Conservation (phyloP, 768 basidiomycete species). For the Tylopilus rubrobrunneus region DNA sequence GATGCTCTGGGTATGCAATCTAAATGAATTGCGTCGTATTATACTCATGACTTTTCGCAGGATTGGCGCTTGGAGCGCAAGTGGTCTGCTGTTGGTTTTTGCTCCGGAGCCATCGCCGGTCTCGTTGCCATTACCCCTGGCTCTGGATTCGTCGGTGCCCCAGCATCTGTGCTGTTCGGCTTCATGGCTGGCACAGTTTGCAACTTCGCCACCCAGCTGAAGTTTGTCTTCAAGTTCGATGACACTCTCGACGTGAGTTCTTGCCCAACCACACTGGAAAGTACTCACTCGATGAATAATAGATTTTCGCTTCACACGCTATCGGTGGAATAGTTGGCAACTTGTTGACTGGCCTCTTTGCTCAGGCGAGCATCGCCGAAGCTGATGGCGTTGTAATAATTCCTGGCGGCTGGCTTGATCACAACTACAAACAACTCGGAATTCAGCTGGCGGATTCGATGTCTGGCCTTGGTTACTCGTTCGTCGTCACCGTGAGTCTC, state of each 20-base stretch:
- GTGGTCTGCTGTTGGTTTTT: slow-evolving; percentile 93
- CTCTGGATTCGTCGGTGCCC: slow-evolving; percentile 76
- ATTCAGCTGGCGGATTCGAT: slow-evolving; percentile 78
- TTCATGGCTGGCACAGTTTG: slow-evolving; percentile 78
- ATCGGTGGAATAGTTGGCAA: slow-evolving; percentile 80
- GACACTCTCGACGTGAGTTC: slow-evolving; percentile 72
- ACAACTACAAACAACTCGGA: slow-evolving; percentile 77
- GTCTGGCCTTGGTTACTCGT: slow-evolving; percentile 64
- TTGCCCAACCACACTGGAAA: not conserved
- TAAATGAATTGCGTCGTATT: not conserved
- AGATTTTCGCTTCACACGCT: slow-evolving; percentile 88
- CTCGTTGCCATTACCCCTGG: slow-evolving; percentile 89
- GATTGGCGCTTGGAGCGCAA: slow-evolving; percentile 93
- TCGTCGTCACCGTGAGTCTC: slow-evolving; percentile 65
- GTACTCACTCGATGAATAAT: not conserved
- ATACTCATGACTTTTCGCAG: slow-evolving; percentile 25
- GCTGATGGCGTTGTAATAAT: slow-evolving; percentile 71
- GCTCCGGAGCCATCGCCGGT: slow-evolving; percentile 89
- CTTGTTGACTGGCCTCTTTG: slow-evolving; percentile 84
- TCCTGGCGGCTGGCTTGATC: slow-evolving; percentile 85
- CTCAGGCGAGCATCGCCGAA: slow-evolving; percentile 71
- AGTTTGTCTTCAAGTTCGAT: slow-evolving; percentile 73
- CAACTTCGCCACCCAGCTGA: slow-evolving; percentile 96
- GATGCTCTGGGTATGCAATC: slow-evolving; percentile 74
- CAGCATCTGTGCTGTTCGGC: slow-evolving; percentile 84